These are phyloP conservation scores for Cicer chorassanicum DNA, from an alignment of 306 rosid species.

Conservation along the genomic window DNA sequence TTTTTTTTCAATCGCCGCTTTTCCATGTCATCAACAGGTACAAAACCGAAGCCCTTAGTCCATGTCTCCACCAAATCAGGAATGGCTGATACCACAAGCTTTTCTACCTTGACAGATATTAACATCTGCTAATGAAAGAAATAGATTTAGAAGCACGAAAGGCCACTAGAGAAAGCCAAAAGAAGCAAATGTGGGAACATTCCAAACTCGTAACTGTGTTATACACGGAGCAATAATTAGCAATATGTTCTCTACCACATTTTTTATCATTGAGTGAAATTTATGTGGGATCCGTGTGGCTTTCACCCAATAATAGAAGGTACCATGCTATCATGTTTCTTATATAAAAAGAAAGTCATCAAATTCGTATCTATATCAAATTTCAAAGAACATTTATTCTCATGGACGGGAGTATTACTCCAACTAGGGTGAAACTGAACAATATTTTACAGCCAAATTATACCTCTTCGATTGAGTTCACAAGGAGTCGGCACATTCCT, in stretches of 20 bases:
- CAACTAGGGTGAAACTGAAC: slow-evolving; percentile 12
- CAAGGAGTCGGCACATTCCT: slow-evolving; percentile 95
- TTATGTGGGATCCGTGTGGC: background rate
- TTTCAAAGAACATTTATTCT: slow-evolving; percentile 11
- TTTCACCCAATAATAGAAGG: background rate
- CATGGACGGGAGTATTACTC: slow-evolving; percentile 18
- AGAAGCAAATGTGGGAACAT: slow-evolving; percentile 17
- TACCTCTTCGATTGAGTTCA: slow-evolving; percentile 88
- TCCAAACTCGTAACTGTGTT: slow-evolving; percentile 1
- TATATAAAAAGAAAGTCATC: slow-evolving; percentile 10
- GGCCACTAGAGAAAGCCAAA: slow-evolving; percentile 36
- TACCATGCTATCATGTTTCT: background rate
- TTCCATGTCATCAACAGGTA: slow-evolving; percentile 65
- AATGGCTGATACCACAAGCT: slow-evolving; percentile 89
- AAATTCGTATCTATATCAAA: background rate
- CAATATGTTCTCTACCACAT: background rate
- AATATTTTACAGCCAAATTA: slow-evolving; percentile 16
- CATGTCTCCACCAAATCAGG: slow-evolving; percentile 84
- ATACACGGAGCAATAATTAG: background rate
- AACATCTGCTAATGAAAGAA: slow-evolving; percentile 67
- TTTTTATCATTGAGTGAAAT: background rate
- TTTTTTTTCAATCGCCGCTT: slow-evolving; percentile 63
- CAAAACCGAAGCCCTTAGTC: slow-evolving; percentile 93
- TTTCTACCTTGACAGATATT: slow-evolving; percentile 77
- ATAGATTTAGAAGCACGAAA: slow-evolving; percentile 39